phyloP scores from a whole-genome alignment of 2,329 filamentous ascomycete species.

The Sporothrix curviconia region DNA sequence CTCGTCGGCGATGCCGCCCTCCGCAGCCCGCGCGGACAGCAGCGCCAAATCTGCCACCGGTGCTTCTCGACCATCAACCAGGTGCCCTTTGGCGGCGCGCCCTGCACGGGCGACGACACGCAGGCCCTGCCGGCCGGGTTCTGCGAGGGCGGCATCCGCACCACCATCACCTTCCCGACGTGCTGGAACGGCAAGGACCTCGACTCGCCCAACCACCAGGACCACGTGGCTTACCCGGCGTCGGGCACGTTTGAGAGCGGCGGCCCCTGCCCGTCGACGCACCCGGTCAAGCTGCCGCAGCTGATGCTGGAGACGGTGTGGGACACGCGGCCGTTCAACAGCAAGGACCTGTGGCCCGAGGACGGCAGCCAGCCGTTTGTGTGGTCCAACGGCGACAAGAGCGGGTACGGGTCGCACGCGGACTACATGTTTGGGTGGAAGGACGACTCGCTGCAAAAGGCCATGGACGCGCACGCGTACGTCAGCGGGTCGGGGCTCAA shows the following conservation, averaged over 20 bases:
- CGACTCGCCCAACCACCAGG: no score
- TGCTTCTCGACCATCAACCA: constrained; percentile 40
- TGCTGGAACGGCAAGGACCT: constrained; percentile 45
- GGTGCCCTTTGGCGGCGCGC: constrained; percentile 42
- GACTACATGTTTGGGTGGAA: constrained; percentile 49
- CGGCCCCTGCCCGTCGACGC: no score
- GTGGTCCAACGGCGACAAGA: constrained; percentile 37
- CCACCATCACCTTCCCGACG: constrained; percentile 39
- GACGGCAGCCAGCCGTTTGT: constrained; percentile 37
- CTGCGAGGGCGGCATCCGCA: constrained; percentile 26
- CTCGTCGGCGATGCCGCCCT: constrained; percentile 38
- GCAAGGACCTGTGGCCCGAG: constrained; percentile 37
- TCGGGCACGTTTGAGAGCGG: no score
- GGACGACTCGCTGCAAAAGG: constrained; percentile 40
- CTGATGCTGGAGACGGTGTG: constrained; percentile 45
- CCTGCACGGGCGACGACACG: no score
- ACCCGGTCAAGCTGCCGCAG: no score
- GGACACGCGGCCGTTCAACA: constrained; percentile 36
- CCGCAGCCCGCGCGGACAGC: constrained; percentile 33
- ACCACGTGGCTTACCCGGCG: no score
- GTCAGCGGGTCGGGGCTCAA: constrained; percentile 39
- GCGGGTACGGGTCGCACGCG: constrained; percentile 42
- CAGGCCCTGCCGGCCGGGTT: constrained; percentile 44
- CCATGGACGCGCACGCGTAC: constrained; percentile 40
- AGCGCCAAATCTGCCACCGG: constrained; percentile 40